Base-by-base conservation (phyloP, 2,329 filamentous ascomycete genomes). In the Scopulariopsis brevicaulis region DNA sequence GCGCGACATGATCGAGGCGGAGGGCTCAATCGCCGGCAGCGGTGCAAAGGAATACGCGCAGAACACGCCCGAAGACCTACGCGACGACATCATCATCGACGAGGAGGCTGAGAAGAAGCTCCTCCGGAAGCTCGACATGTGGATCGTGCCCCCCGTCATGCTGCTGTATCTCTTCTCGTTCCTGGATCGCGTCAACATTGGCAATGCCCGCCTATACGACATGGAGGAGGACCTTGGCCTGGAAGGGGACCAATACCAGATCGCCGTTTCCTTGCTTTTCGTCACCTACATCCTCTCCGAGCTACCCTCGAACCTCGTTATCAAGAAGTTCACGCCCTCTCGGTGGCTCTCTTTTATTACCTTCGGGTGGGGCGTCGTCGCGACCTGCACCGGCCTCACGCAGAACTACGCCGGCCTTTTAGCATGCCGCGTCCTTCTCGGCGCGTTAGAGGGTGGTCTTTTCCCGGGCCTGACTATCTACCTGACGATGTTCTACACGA, bases 401-500 rank as follows among this genome's bases (percentile, higher is more conserved):
- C 63, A 73, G 12, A 77, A 71, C 63, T 79, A 74, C 54, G 64
- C 66, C 3, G 77, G 77, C 1, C 74, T 82, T 22, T 68, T 84
- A 1, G 85, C 76, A 5, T 83, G 85, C 60, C 81, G 87, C 5
- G 77, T 91, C 32, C 67, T 90, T 8, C 76, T 91, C 0, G 87
- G 87, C 4, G 74, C 81, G 4, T 81, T 86, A 52, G 87, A 91
- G 70, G 86, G 85, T 4, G 87, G 86, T 0, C 70, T 90, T 1
- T 89, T 89, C 60, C 84, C 84, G 0, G 84, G 85, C 0, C 70
- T 89, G 62, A 79, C 83, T 0, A 73, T 83, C 69, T 89, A 89
- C 63, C 73, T 91, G 53, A 90, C 87, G 0, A 82, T 89, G 60
- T 90, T 88, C 78, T 91, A 91, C 68, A 83, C 79, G 50, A 81